These are phyloP conservation scores for Endocalyx cinctus DNA, from an alignment of 2,329 filamentous ascomycete genomes.

Conservation along the genomic window DNA sequence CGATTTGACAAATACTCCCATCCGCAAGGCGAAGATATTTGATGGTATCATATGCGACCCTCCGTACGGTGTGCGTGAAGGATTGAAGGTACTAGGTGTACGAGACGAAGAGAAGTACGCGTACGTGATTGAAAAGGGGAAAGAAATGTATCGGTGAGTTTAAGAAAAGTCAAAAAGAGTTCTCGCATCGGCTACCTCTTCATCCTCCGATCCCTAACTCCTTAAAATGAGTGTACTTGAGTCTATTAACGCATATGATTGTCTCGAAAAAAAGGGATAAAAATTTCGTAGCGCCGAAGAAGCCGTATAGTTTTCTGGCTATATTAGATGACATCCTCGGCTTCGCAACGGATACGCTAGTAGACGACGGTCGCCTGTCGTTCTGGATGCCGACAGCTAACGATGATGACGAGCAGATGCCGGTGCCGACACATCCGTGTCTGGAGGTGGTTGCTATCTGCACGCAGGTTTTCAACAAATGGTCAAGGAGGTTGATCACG, in stretches of 20 bases:
- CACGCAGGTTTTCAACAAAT: slow-evolving; percentile 85
- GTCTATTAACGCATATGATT: neutral
- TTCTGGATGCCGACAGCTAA: slow-evolving; percentile 98
- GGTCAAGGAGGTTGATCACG: slow-evolving; percentile 84
- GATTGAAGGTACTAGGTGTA: slow-evolving; percentile 78
- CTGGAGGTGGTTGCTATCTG: slow-evolving; percentile 72
- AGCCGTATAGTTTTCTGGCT: slow-evolving; percentile 84
- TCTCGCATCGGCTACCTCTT: too few species aligned
- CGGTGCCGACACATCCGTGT: slow-evolving; percentile 70
- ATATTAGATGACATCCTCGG: slow-evolving; percentile 87
- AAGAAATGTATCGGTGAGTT: slow-evolving; percentile 62
- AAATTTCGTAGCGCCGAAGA: slow-evolving; percentile 63
- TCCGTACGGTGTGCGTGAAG: slow-evolving; percentile 92
- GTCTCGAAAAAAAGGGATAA: slow-evolving; percentile 13
- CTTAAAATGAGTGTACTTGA: neutral
- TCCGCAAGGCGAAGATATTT: slow-evolving; percentile 51
- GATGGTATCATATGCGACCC: slow-evolving; percentile 95
- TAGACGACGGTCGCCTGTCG: slow-evolving; percentile 73
- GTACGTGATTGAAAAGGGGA: slow-evolving; percentile 64
- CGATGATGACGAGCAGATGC: slow-evolving; percentile 70
- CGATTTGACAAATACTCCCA: slow-evolving; percentile 82
- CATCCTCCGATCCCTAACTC: too few species aligned
- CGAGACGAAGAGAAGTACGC: slow-evolving; percentile 59
- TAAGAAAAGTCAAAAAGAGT: too few species aligned
- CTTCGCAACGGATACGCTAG: slow-evolving; percentile 72